A percentile compares a stretch with the other conserved stretches of the same genome.
These are phyloP conservation scores for Taphrina deformans DNA, from an alignment of 1,139 yeast genomes.

Conservation along the genomic window DNA sequence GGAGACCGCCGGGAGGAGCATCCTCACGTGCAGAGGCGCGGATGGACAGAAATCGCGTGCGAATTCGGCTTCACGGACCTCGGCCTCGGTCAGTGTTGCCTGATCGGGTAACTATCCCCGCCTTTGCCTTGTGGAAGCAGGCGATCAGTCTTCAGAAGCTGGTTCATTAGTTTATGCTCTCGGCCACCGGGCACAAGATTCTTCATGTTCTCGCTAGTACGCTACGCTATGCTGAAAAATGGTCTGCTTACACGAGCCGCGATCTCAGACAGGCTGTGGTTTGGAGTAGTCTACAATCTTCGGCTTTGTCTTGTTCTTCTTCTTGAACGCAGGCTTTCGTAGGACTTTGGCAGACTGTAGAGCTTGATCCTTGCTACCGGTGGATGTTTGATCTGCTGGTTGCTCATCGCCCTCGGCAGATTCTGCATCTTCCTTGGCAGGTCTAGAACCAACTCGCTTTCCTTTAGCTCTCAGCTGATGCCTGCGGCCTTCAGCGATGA, in stretches of 20 bases:
- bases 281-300: conserved; percentile 26
- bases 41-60: no score
- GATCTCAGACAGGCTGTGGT: conserved; percentile 12
- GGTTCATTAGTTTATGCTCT: no score
- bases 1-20: no score
- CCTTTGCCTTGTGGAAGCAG: no score
- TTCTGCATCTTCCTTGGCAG: conserved; percentile 12
- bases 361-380: background rate
- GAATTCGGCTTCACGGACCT: no score
- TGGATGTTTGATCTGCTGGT: background rate
- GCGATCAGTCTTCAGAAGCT: no score
- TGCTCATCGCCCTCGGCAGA: no score
- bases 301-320: conserved; percentile 22
- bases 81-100: background rate
- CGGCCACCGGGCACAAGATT: no score
- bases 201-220: background rate
- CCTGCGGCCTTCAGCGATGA: conserved; percentile 70
- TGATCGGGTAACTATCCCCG: no score
- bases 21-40: no score
- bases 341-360: conserved; percentile 19
- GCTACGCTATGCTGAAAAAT: background rate
- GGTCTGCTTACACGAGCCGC: background rate
- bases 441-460: conserved; percentile 23
- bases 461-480: conserved; percentile 29
- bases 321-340: conserved; percentile 21